Conservation (phyloP, 768 basidiomycete genomes). For the Psilocybe tampanensis region DNA sequence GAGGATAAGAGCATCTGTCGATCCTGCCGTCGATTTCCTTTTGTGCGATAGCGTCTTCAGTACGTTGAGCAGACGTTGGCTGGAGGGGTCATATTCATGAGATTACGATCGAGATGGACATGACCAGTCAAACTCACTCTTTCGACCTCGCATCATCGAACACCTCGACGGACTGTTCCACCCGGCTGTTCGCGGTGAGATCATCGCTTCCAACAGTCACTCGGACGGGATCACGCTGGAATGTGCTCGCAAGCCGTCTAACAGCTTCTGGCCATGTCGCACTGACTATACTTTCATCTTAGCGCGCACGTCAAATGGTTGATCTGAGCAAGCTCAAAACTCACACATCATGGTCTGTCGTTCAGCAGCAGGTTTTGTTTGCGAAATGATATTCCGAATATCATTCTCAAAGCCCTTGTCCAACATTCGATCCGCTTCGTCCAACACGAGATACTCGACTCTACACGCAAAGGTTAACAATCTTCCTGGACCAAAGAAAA, state of each 20-base stretch:
- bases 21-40: constrained; percentile 54
- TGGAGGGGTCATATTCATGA: constrained; percentile 27
- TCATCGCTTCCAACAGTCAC: constrained; percentile 97
- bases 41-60: constrained; percentile 60
- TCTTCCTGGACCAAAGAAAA: neutral
- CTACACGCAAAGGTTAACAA: constrained; percentile 35
- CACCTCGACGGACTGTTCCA: constrained; percentile 93
- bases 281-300: constrained; percentile 62
- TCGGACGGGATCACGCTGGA: constrained; percentile 81
- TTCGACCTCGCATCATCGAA: constrained; percentile 84
- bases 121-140: constrained; percentile 58
- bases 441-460: constrained; percentile 90
- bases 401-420: constrained; percentile 99
- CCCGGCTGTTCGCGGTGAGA: constrained; percentile 89
- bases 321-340: constrained; percentile 27
- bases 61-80: constrained; percentile 59
- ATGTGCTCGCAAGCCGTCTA: constrained; percentile 83
- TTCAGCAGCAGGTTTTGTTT: constrained; percentile 63
- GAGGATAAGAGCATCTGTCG: constrained; percentile 70
- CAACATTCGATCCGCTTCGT: constrained; percentile 98
- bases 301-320: no score
- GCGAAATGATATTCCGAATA: constrained; percentile 85
- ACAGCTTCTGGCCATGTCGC: constrained; percentile 99
- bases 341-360: constrained; percentile 95
- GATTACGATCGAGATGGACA: neutral